A percentile compares a stretch with the other conserved stretches of the same genome.
Evolutionary conservation across 768 basidiomycete genomes (phyloP).

Genomic region (Suillus subaureus): DNA sequence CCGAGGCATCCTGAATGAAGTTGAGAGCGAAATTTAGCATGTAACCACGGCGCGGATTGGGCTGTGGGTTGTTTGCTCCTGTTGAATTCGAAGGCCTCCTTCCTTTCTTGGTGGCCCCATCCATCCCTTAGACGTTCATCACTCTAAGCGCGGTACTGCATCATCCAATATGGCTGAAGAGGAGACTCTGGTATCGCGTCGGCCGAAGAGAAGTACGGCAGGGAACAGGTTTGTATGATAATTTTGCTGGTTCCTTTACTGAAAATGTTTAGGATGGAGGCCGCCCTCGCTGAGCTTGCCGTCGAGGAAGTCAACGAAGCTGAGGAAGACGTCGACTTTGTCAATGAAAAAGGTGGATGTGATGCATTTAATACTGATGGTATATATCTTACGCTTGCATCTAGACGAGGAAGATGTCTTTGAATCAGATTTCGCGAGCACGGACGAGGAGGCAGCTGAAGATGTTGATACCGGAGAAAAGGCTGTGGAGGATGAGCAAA

Average conservation of each 20-base stretch:
- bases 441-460: constrained; percentile 67
- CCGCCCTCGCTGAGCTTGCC: constrained; percentile 63
- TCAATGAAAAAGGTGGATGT: constrained; percentile 57
- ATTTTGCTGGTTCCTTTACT: background rate
- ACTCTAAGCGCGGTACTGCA: background rate
- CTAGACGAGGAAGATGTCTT: constrained; percentile 83
- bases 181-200: constrained; percentile 37
- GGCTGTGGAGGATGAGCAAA: constrained; percentile 62
- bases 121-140: background rate
- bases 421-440: constrained; percentile 84
- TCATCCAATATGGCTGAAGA: constrained; percentile 11
- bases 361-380: background rate
- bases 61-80: constrained; percentile 20
- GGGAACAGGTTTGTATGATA: constrained; percentile 63
- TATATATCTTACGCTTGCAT: background rate
- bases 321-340: constrained; percentile 78
- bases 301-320: constrained; percentile 53
- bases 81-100: constrained; percentile 24
- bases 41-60: background rate
- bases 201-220: constrained; percentile 72
- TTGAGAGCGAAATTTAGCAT: constrained; percentile 7
- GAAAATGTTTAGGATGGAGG: constrained; percentile 61
- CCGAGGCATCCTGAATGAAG: constrained; percentile 5
- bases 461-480: constrained; percentile 59
- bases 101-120: constrained; percentile 12